phyloP scores from a whole-genome alignment of 768 basidiomycete genomes.

The Rhodosporidiobolus odoratus region DNA sequence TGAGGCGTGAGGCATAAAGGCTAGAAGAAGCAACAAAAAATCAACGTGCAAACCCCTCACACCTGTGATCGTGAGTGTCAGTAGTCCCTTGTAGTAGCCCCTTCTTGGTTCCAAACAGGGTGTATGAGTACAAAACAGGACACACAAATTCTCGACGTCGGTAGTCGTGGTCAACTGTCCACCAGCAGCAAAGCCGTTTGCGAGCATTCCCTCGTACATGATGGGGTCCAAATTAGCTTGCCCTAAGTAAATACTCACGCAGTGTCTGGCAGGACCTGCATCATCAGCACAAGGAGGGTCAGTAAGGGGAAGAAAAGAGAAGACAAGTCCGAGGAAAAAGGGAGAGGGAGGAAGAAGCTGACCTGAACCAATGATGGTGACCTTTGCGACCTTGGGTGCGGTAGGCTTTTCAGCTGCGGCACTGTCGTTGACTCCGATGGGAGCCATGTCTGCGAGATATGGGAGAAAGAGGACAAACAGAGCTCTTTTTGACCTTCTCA shows the following conservation, averaged over 20 bases:
- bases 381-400: slow-evolving; percentile 30
- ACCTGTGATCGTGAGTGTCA: too few relatives aligned
- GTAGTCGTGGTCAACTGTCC: slow-evolving; percentile 98
- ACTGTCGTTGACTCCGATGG: slow-evolving; percentile 28
- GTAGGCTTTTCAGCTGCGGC: slow-evolving; percentile 30
- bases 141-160: slow-evolving; percentile 56
- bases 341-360: slow-evolving; percentile 9
- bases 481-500: too few relatives aligned
- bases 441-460: slow-evolving; percentile 25
- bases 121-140: not conserved
- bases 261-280: slow-evolving; percentile 54
- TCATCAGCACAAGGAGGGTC: slow-evolving; percentile 47
- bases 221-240: slow-evolving; percentile 92
- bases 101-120: too few relatives aligned
- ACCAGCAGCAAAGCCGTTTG: slow-evolving; percentile 95
- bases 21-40: too few relatives aligned
- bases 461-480: not conserved
- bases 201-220: slow-evolving; percentile 94
- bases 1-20: too few relatives aligned
- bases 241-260: slow-evolving; percentile 68
- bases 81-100: too few relatives aligned
- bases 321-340: not conserved
- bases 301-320: slow-evolving; percentile 73
- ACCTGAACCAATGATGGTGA: slow-evolving; percentile 42
- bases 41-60: too few relatives aligned